Conservation (phyloP, 768 basidiomycete species). For the Holtermannia corniformis region DNA sequence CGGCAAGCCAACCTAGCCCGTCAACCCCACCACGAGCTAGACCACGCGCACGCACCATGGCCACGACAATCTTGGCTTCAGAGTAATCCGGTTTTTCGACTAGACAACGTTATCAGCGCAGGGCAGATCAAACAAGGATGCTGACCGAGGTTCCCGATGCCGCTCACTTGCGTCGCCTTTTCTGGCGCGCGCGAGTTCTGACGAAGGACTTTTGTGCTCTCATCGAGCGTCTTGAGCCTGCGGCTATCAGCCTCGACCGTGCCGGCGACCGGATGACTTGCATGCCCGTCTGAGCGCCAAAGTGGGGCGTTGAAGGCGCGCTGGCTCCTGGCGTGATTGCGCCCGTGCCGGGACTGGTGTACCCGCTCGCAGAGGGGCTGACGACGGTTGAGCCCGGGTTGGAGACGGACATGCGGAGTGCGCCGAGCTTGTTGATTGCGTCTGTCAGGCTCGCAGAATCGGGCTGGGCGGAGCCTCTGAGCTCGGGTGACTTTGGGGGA, state of each 20-base stretch:
- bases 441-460: constrained; percentile 24
- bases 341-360: constrained; percentile 1
- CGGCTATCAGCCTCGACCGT: neutral
- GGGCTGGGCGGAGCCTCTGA: neutral
- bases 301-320: constrained; percentile 39
- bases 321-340: constrained; percentile 4
- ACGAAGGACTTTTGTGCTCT: constrained; percentile 33
- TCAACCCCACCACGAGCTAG: neutral
- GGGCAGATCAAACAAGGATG: neutral
- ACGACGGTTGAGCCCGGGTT: constrained; percentile 16
- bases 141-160: constrained; percentile 38
- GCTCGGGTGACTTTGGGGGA: neutral
- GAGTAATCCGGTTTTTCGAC: constrained; percentile 97
- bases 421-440: constrained; percentile 26
- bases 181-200: constrained; percentile 25
- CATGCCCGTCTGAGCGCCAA: constrained; percentile 39
- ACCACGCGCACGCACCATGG: constrained; percentile 57
- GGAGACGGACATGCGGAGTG: constrained; percentile 17
- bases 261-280: constrained; percentile 11
- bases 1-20: constrained; percentile 83
- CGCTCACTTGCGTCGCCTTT: constrained; percentile 35
- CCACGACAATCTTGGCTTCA: constrained; percentile 94
- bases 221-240: constrained; percentile 34
- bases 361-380: constrained; percentile 2
- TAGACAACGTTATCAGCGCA: constrained; percentile 32